These are phyloP conservation scores for Boletus subparvulus DNA, from an alignment of 768 basidiomycete species.

Conservation along the genomic window DNA sequence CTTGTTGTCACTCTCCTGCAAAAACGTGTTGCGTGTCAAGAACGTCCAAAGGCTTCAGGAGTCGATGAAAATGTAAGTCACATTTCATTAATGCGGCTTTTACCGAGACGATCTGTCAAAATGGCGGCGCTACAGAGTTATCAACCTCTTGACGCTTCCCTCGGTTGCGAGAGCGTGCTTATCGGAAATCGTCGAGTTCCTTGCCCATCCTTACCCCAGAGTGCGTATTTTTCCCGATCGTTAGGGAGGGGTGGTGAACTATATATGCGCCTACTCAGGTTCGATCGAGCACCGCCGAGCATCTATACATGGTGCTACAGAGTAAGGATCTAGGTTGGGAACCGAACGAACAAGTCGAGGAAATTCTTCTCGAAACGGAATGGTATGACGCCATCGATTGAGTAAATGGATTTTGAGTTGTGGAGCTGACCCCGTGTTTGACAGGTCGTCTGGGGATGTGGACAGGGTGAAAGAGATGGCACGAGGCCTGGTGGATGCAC, in stretches of 20 bases:
- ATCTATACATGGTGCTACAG: conserved; percentile 76
- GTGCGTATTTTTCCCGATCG: conserved; percentile 42
- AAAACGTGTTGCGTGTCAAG: conserved; percentile 68
- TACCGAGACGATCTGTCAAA: conserved; percentile 10
- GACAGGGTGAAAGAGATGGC: conserved; percentile 41
- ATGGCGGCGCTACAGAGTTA: conserved; percentile 46
- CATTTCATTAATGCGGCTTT: conserved; percentile 26
- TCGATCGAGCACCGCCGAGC: conserved; percentile 78
- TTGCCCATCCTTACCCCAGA: conserved; percentile 78
- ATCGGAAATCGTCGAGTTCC: conserved; percentile 53
- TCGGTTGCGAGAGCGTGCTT: conserved; percentile 44
- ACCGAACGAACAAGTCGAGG: conserved; percentile 59
- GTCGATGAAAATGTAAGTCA: conserved; percentile 77
- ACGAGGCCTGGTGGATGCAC: conserved; percentile 39
- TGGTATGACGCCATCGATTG: conserved; percentile 51
- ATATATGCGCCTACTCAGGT: conserved; percentile 46
- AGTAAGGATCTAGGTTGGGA: conserved; percentile 64
- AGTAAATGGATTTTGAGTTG: conserved; percentile 9
- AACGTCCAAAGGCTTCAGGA: conserved; percentile 79
- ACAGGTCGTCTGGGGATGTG: conserved; percentile 50
- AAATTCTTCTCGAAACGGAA: conserved; percentile 75
- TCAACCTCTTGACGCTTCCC: conserved; percentile 59
- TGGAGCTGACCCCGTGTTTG: conserved; percentile 30
- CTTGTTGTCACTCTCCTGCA: conserved; percentile 56
- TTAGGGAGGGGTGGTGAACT: conserved; percentile 7